Percentiles rank a stretch among this genome's conserved stretches.
Conservation (phyloP, 768 basidiomycete species). For the Lactarius evosmus region DNA sequence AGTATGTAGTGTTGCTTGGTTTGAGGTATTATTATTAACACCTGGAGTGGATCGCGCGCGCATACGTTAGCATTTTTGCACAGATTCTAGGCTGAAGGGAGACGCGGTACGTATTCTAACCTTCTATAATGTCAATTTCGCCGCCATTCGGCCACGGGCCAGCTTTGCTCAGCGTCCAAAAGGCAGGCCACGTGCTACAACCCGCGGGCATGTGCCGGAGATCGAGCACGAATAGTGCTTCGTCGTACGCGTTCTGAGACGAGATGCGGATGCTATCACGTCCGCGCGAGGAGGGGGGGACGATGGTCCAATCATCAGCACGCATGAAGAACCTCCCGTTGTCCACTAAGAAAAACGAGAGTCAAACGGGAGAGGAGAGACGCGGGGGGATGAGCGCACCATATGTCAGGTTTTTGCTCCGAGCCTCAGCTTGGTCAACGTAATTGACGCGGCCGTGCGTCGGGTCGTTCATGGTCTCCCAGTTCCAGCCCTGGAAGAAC, state of each 20-base stretch:
- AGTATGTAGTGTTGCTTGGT: constrained; percentile 57
- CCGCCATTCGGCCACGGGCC: constrained; percentile 62
- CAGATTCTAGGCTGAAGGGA: neutral
- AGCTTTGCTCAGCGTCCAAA: constrained; percentile 50
- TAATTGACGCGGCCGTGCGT: constrained; percentile 66
- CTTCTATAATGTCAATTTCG: constrained; percentile 62
- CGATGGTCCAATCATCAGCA: constrained; percentile 44
- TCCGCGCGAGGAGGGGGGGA: constrained; percentile 42
- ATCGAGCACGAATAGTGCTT: constrained; percentile 50
- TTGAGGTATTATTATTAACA: constrained; percentile 45
- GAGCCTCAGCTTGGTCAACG: constrained; percentile 44
- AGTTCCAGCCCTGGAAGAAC: constrained; percentile 49
- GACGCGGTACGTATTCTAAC: constrained; percentile 29
- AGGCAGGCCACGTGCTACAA: constrained; percentile 61
- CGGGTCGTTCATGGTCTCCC: constrained; percentile 53
- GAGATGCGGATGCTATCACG: constrained; percentile 55
- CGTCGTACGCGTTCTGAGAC: constrained; percentile 44
- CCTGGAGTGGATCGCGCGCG: constrained; percentile 33
- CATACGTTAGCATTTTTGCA: neutral
- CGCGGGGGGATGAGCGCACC: constrained; percentile 35
- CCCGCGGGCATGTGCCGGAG: constrained; percentile 59
- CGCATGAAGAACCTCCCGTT: constrained; percentile 54
- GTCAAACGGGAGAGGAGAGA: neutral
- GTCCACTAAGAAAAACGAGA: constrained; percentile 33
- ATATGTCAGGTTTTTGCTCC: constrained; percentile 43